phyloP scores from a whole-genome alignment of 768 basidiomycete genomes.

The Lentinula aciculospora region DNA sequence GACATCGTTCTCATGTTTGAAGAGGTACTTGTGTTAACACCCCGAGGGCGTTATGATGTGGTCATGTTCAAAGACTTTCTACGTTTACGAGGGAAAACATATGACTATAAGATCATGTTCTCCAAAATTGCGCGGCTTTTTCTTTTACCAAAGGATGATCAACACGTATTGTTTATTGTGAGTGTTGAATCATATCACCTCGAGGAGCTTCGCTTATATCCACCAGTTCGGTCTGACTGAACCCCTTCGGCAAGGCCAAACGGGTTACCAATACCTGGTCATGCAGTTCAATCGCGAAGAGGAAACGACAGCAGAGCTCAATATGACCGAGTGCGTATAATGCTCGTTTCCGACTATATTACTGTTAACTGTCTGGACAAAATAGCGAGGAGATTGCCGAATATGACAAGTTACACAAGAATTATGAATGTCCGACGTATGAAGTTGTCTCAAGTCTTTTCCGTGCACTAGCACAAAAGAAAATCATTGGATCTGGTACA shows the following conservation, averaged over 20 bases:
- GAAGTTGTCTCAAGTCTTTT: slow-evolving; percentile 94
- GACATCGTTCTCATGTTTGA: slow-evolving; percentile 93
- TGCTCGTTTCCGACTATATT: slow-evolving; percentile 22
- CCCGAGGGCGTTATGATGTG: slow-evolving; percentile 94
- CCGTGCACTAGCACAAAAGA: slow-evolving; percentile 85
- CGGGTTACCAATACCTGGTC: slow-evolving; percentile 94
- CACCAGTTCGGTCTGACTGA: slow-evolving; percentile 80
- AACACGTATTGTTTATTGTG: slow-evolving; percentile 93
- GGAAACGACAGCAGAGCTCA: slow-evolving; percentile 92
- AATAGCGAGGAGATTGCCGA: slow-evolving; percentile 69
- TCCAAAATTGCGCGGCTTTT: slow-evolving; percentile 83
- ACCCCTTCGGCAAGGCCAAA: slow-evolving; percentile 97
- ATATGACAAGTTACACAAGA: slow-evolving; percentile 83
- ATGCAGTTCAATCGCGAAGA: slow-evolving; percentile 98
- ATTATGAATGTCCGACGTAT: slow-evolving; percentile 93
- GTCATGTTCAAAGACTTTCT: slow-evolving; percentile 97
- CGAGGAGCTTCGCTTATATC: slow-evolving; percentile 1
- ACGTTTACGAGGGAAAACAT: slow-evolving; percentile 95
- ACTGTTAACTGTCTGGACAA: not conserved
- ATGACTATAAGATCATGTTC: slow-evolving; percentile 97
- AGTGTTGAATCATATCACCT: slow-evolving; percentile 21
- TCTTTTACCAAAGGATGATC: slow-evolving; percentile 93
- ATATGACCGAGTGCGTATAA: slow-evolving; percentile 69
- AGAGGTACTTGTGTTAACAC: slow-evolving; percentile 91
- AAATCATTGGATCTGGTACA: slow-evolving; percentile 81